These are phyloP conservation scores for Apiospora sp. DNA, from an alignment of 2,329 filamentous ascomycete genomes.

Conservation along the genomic window DNA sequence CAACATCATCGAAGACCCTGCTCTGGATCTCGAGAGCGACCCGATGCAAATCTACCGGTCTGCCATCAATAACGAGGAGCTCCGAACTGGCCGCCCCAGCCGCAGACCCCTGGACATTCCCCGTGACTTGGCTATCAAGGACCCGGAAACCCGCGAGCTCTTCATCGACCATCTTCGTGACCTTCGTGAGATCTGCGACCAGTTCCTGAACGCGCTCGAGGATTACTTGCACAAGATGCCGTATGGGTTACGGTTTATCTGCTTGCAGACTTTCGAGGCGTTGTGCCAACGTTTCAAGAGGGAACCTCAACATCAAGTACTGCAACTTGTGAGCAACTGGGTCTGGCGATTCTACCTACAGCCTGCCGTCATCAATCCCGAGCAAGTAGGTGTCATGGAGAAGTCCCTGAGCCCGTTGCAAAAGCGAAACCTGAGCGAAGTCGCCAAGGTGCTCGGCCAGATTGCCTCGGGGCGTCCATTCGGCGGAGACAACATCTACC, in stretches of 20 bases:
- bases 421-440: conserved; percentile 89
- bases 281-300: conserved; percentile 80
- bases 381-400: conserved; percentile 92
- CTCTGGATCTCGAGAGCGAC: conserved; percentile 92
- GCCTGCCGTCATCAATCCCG: conserved; percentile 86
- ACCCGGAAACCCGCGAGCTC: conserved; percentile 87
- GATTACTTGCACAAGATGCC: conserved; percentile 88
- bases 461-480: conserved; percentile 89
- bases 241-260: conserved; percentile 89
- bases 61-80: conserved; percentile 95
- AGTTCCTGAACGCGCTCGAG: conserved; percentile 84
- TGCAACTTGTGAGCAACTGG: conserved; percentile 90
- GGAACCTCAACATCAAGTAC: conserved; percentile 78
- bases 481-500: conserved; percentile 92
- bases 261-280: conserved; percentile 83
- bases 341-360: conserved; percentile 94
- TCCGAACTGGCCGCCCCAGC: conserved; percentile 87
- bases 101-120: conserved; percentile 83
- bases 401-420: conserved; percentile 88
- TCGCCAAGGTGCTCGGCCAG: conserved; percentile 90
- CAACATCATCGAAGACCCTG: conserved; percentile 91
- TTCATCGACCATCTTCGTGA: conserved; percentile 97
- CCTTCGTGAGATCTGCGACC: conserved; percentile 91
- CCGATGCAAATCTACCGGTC: conserved; percentile 97
- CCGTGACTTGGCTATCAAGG: conserved; percentile 92